Conservation (phyloP, 176 grass and related monocot genomes). For the Elaeis guineensis region DNA sequence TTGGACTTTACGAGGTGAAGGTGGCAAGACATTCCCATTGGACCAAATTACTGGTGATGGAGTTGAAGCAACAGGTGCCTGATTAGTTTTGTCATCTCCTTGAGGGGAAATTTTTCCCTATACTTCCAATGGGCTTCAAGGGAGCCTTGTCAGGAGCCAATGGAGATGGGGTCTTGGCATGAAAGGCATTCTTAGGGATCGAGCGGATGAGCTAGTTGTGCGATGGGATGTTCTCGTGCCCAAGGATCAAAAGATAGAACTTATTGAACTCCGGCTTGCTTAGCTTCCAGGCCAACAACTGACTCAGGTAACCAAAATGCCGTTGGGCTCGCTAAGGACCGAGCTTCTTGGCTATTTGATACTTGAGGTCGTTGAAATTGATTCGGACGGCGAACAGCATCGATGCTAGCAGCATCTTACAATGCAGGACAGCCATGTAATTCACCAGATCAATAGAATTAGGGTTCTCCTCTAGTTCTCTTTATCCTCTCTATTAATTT, state of each 20-base stretch:
- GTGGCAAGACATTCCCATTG: conserved; percentile 28
- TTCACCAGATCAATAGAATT: conserved; percentile 1
- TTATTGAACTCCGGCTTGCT: conserved; percentile 77
- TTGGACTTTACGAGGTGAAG: conserved; percentile 41
- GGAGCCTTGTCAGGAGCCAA: conserved; percentile 32
- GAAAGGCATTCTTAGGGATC: conserved; percentile 64
- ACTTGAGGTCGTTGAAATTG: conserved; percentile 73
- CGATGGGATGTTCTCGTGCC: conserved; percentile 61
- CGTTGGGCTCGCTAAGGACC: conserved; percentile 50
- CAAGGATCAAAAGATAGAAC: conserved; percentile 52
- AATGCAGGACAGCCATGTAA: conserved; percentile 4
- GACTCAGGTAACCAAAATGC: conserved; percentile 71
- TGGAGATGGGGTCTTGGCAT: conserved; percentile 31
- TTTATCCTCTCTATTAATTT: neutral
- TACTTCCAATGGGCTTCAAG: conserved; percentile 1
- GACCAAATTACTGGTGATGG: conserved; percentile 16
- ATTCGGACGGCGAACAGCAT: conserved; percentile 17
- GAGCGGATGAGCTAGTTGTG: conserved; percentile 74
- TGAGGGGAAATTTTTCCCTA: conserved; percentile 11
- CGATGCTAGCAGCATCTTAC: neutral
- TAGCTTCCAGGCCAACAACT: conserved; percentile 61
- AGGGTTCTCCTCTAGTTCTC: neutral
- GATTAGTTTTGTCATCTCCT: neutral
- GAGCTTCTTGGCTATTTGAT: conserved; percentile 48
- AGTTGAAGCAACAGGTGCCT: neutral